Conservation (phyloP, 2,329 filamentous ascomycete species). For the Zalaria sp. region DNA sequence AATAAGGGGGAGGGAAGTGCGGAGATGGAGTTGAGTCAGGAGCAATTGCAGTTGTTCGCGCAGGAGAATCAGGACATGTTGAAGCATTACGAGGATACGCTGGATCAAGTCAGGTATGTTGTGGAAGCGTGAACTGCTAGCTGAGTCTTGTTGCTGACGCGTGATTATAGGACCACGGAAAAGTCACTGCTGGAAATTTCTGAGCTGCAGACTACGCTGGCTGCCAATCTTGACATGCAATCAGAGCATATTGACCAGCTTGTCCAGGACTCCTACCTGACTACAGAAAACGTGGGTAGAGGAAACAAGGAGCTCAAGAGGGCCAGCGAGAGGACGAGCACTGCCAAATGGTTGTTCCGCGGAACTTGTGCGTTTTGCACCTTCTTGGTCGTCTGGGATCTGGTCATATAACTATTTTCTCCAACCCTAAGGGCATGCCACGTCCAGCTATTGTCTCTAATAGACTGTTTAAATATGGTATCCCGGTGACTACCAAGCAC, state of each 20-base stretch:
- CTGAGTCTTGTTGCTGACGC: constrained; percentile 1
- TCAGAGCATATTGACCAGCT: constrained; percentile 81
- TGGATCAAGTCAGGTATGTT: constrained; percentile 82
- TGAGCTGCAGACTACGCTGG: constrained; percentile 78
- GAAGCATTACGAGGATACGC: constrained; percentile 82
- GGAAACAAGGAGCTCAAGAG: constrained; percentile 87
- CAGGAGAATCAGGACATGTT: constrained; percentile 87
- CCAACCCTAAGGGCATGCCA: too few relatives aligned
- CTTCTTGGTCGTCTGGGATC: constrained; percentile 33
- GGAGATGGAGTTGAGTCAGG: constrained; percentile 27
- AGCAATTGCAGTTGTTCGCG: constrained; percentile 88
- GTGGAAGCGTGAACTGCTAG: neutral
- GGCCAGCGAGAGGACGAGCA: constrained; percentile 46
- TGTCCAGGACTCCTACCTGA: constrained; percentile 67
- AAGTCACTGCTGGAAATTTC: constrained; percentile 85
- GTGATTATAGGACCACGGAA: constrained; percentile 57
- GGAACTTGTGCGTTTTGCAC: constrained; percentile 31
- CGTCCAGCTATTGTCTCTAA: too few relatives aligned
- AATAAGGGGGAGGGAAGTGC: neutral
- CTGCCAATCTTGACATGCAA: constrained; percentile 72
- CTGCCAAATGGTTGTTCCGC: constrained; percentile 34
- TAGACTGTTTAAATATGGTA: too few relatives aligned
- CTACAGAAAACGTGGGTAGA: constrained; percentile 71
- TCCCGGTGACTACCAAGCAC: too few relatives aligned
- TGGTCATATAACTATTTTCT: constrained; percentile 25